Conservation (phyloP, 2,329 filamentous ascomycete genomes). For the Monosporascus sp. region DNA sequence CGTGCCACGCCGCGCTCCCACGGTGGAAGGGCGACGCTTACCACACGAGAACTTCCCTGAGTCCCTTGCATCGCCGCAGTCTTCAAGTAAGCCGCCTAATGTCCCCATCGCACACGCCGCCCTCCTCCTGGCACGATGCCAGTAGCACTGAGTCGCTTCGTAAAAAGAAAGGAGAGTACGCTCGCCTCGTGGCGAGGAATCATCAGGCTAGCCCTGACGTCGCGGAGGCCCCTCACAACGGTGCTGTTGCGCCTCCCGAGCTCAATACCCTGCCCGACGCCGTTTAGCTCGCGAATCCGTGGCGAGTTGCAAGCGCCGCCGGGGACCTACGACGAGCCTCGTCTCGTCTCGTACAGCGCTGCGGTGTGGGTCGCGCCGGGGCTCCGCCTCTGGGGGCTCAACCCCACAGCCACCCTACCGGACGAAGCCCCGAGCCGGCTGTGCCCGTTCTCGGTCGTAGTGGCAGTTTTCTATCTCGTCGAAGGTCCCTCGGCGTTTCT, state of each 20-base stretch:
- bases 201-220: too few relatives aligned
- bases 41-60: conserved; percentile 10
- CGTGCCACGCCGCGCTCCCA: neutral
- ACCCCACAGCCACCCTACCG: conserved; percentile 19
- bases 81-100: too few relatives aligned
- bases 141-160: too few relatives aligned
- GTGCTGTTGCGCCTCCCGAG: conserved; percentile 31
- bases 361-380: conserved; percentile 14
- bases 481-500: conserved; percentile 19
- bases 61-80: too few relatives aligned
- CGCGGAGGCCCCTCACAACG: conserved; percentile 26
- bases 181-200: too few relatives aligned
- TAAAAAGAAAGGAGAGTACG: too few relatives aligned
- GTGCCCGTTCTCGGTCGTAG: conserved; percentile 34
- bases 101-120: too few relatives aligned
- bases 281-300: conserved; percentile 43
- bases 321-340: conserved; percentile 40
- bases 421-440: conserved; percentile 22
- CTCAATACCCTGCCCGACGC: conserved; percentile 33
- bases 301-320: conserved; percentile 48
- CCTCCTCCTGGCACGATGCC: too few relatives aligned
- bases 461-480: conserved; percentile 20
- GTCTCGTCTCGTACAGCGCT: conserved; percentile 21
- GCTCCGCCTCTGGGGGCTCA: too few relatives aligned
- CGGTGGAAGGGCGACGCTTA: neutral